Conservation (phyloP, 495 filamentous ascomycete species). For the Coniosporium apollinis region DNA sequence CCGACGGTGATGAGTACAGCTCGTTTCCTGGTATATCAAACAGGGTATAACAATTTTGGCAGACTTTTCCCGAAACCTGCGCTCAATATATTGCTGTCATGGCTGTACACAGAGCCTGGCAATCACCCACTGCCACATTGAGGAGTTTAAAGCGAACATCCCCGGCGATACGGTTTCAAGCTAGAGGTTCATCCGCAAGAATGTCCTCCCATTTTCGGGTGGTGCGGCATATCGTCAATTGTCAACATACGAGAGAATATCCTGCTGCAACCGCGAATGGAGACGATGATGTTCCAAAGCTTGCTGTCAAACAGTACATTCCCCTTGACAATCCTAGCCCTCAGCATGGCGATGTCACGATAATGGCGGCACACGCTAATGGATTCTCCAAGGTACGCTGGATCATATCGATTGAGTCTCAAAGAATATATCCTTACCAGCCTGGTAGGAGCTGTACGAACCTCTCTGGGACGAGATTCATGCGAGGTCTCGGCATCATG, state of each 20-base stretch:
- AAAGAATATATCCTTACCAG: no score
- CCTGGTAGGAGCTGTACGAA: constrained; percentile 84
- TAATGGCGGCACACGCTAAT: constrained; percentile 73
- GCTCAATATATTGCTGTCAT: no score
- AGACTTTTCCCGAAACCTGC: no score
- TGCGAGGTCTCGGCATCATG: constrained; percentile 30
- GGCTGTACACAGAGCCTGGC: no score
- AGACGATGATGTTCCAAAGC: constrained; percentile 42
- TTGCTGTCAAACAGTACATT: constrained; percentile 73
- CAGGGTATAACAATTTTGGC: no score
- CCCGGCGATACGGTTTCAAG: no score
- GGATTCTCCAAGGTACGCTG: constrained; percentile 93
- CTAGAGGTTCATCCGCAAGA: no score
- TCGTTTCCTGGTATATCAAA: no score
- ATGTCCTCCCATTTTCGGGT: constrained; percentile 30
- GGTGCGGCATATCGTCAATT: constrained; percentile 43
- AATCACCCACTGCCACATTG: no score
- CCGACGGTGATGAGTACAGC: no score
- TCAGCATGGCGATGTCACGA: constrained; percentile 57
- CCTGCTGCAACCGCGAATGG: constrained; percentile 42
- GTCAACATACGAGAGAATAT: constrained; percentile 61
- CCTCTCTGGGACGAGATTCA: constrained; percentile 71
- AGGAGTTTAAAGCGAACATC: no score
- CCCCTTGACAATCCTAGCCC: constrained; percentile 48
- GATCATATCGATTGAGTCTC: no score